Evolutionary conservation across 768 basidiomycete genomes (phyloP), one percentile per base, ranked within the genome.

Genomic region (Hypholoma sublateritium): DNA sequence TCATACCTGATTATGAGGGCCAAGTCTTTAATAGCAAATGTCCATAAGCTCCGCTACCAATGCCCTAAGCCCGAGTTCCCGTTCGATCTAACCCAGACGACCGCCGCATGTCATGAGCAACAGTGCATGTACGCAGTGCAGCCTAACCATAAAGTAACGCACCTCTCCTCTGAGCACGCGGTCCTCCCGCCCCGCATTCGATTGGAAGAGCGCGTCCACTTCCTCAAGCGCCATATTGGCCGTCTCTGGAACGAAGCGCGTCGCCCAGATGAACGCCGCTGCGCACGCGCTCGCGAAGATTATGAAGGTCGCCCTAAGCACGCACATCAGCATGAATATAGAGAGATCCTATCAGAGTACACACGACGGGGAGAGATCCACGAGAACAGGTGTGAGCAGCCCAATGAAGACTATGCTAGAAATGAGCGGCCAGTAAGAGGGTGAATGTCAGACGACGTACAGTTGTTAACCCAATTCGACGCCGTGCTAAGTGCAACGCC

Each of bases 381-480:
- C 77, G 57, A 89, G 69, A 13, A 82, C 72, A 0, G 91, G 91
- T 1, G 89, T 90, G 13, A 88, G 62, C 19, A 93, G 75, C 0
- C 91, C 91, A 53, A 93, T 85, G 50, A 91, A 69, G 65, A 93
- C 91, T 92, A 50, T 17, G 17, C 16, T 5, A 44, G 53, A 59
- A n/a, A 12, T 24, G 5, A 41, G 4, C 14, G 2, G 11, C 22
- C 7, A 22, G 32, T 47, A 13, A 12, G 5, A 6, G 8, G 13
- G n/a, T n/a, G 34, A 19, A 19, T 16, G 16, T 32, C 48, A 36
- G 45, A 16, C 4, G 48, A 70, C 79, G 1, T 49, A 87, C 87
- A 93, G 57, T 93, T 93, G 65, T 93, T 93, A 22, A 82, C 63
- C 91, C 91, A 93, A 61, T 90, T 91, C n/a, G 88, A 89, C 2